Conservation (phyloP, 345 rosid genomes). For the Anacardium occidentale region DNA sequence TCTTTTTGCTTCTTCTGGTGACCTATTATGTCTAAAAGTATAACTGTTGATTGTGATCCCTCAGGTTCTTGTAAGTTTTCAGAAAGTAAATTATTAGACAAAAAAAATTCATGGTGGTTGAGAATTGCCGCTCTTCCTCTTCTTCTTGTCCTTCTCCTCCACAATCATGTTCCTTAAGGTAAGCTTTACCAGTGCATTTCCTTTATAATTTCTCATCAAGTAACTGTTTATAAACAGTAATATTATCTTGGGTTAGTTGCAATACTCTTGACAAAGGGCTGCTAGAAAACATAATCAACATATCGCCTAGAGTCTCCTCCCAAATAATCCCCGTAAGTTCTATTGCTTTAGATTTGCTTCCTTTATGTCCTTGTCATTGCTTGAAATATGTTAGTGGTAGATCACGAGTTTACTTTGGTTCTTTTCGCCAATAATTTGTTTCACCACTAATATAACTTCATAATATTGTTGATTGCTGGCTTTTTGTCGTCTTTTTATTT, state of each 20-base stretch:
- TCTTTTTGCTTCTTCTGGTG: constrained; percentile 14
- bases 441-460: neutral
- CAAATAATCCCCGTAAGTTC: constrained; percentile 46
- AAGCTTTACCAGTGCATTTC: constrained; percentile 12
- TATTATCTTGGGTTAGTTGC: constrained; percentile 28
- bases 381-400: neutral
- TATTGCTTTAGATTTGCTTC: neutral
- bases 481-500: neutral
- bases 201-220: constrained; percentile 1
- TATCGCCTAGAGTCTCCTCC: constrained; percentile 45
- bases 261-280: constrained; percentile 39
- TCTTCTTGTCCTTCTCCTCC: constrained; percentile 43
- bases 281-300: constrained; percentile 21
- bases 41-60: constrained; percentile 24
- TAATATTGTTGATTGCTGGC: neutral
- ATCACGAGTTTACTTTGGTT: too few relatives aligned
- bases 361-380: neutral
- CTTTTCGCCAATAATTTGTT: too few relatives aligned
- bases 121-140: constrained; percentile 46
- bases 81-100: constrained; percentile 1
- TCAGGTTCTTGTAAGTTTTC: constrained; percentile 9
- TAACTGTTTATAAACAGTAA: neutral
- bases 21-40: constrained; percentile 10
- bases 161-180: constrained; percentile 40
- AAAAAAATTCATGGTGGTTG: constrained; percentile 37